These are phyloP conservation scores for Russula emetica DNA, from an alignment of 768 basidiomycete genomes.

Conservation along the genomic window DNA sequence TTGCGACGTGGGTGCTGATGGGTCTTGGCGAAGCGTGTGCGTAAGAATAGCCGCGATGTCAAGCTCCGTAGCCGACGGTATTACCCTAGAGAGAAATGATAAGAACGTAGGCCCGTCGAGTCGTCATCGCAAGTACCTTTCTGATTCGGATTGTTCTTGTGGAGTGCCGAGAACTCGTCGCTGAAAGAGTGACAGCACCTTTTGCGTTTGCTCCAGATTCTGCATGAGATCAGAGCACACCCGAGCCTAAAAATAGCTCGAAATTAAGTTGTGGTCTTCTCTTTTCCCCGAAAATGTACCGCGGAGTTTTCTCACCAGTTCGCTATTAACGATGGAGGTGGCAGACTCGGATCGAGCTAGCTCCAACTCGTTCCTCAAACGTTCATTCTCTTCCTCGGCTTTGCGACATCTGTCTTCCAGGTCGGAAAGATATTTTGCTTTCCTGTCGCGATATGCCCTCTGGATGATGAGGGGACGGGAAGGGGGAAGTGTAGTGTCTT, in stretches of 20 bases:
- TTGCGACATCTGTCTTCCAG: conserved; percentile 25
- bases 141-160: neutral
- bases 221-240: conserved; percentile 23
- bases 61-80: conserved; percentile 20
- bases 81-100: conserved; percentile 6
- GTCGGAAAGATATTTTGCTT: conserved; percentile 22
- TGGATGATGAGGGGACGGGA: conserved; percentile 24
- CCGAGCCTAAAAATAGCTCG: conserved; percentile 1
- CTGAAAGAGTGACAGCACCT: conserved; percentile 14
- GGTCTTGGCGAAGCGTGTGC: conserved; percentile 13
- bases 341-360: conserved; percentile 18
- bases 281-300: neutral
- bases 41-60: conserved; percentile 23
- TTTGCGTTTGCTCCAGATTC: conserved; percentile 19
- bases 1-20: neutral
- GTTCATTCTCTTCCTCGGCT: conserved; percentile 26
- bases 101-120: neutral
- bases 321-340: neutral
- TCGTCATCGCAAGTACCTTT: conserved; percentile 6
- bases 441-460: conserved; percentile 26
- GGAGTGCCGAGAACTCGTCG: neutral
- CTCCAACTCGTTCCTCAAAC: conserved; percentile 17
- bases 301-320: conserved; percentile 11
- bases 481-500: conserved; percentile 22
- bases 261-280: neutral